Conservation (phyloP, 805 yeast genomes). For the Starmerella vaccinii region DNA sequence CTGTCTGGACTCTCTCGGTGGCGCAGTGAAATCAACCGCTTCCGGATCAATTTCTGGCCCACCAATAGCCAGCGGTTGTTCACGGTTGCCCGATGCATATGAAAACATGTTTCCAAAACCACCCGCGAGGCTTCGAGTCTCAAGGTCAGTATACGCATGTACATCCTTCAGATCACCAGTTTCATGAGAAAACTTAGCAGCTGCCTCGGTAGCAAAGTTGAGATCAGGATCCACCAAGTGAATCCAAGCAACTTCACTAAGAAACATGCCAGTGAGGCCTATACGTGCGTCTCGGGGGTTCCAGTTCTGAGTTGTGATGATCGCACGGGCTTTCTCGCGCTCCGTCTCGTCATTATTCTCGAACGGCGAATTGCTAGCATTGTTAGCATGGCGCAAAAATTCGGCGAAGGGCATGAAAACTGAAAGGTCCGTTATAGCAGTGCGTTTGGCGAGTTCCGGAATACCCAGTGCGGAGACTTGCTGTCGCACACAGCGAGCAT, state of each 20-base stretch:
- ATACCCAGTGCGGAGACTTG: slow-evolving; percentile 36
- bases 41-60: slow-evolving; percentile 28
- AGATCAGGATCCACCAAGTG: slow-evolving; percentile 33
- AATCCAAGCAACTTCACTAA: slow-evolving; percentile 36
- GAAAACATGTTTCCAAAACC: slow-evolving; percentile 34
- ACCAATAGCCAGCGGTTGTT: background rate
- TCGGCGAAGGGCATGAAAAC: slow-evolving; percentile 34
- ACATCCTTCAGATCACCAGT: slow-evolving; percentile 16
- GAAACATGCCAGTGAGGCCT: slow-evolving; percentile 35
- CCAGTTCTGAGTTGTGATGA: slow-evolving; percentile 30
- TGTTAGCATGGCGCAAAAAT: slow-evolving; percentile 27
- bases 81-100: slow-evolving; percentile 13
- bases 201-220: slow-evolving; percentile 31
- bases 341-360: slow-evolving; percentile 23
- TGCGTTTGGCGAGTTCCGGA: slow-evolving; percentile 34
- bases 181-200: slow-evolving; percentile 24
- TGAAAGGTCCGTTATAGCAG: slow-evolving; percentile 33
- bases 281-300: slow-evolving; percentile 32
- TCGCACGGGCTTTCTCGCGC: slow-evolving; percentile 28
- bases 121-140: slow-evolving; percentile 29
- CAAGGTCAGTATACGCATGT: slow-evolving; percentile 28
- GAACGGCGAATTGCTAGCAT: slow-evolving; percentile 5
- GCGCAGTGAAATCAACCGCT: slow-evolving; percentile 28
- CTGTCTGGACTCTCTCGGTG: slow-evolving; percentile 25
- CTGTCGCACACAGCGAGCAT: slow-evolving; percentile 36